These are phyloP conservation scores for Fusarium nodosum DNA, from an alignment of 2,329 filamentous ascomycete genomes.

Conservation along the genomic window DNA sequence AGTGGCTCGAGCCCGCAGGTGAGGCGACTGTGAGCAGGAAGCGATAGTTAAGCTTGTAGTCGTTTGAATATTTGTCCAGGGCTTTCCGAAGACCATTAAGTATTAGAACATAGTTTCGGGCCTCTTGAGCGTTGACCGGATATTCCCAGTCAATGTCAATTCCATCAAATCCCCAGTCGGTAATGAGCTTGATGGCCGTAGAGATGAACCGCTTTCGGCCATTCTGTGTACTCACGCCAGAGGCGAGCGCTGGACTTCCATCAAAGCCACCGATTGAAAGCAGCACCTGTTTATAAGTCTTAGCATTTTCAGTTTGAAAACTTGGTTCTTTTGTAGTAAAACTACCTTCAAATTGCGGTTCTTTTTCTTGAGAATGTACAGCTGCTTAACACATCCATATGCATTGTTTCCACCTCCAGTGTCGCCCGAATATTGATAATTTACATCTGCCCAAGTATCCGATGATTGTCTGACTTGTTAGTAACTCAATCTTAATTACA, in stretches of 20 bases:
- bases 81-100: constrained; percentile 52
- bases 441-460: constrained; percentile 61
- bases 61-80: constrained; percentile 59
- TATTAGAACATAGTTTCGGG: constrained; percentile 47
- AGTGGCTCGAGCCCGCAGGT: constrained; percentile 63
- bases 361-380: constrained; percentile 80
- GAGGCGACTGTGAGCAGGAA: constrained; percentile 67
- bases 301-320: constrained; percentile 15
- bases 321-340: neutral
- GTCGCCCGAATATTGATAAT: constrained; percentile 78
- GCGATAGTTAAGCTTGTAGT: constrained; percentile 59
- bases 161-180: constrained; percentile 73
- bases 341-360: constrained; percentile 80
- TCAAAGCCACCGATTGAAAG: constrained; percentile 78
- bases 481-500: too few relatives aligned
- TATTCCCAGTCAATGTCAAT: constrained; percentile 72
- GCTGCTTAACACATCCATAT: constrained; percentile 83
- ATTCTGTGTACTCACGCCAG: constrained; percentile 70
- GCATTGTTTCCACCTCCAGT: constrained; percentile 74
- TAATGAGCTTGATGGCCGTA: constrained; percentile 76
- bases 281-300: constrained; percentile 23
- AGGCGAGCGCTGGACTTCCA: constrained; percentile 67
- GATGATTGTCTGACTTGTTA: constrained; percentile 38
- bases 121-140: constrained; percentile 57
- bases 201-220: constrained; percentile 76